Percentiles rank a stretch among this genome's conserved stretches.
Conservation (phyloP, 2,329 filamentous ascomycete genomes). For the Geosmithia flava region DNA sequence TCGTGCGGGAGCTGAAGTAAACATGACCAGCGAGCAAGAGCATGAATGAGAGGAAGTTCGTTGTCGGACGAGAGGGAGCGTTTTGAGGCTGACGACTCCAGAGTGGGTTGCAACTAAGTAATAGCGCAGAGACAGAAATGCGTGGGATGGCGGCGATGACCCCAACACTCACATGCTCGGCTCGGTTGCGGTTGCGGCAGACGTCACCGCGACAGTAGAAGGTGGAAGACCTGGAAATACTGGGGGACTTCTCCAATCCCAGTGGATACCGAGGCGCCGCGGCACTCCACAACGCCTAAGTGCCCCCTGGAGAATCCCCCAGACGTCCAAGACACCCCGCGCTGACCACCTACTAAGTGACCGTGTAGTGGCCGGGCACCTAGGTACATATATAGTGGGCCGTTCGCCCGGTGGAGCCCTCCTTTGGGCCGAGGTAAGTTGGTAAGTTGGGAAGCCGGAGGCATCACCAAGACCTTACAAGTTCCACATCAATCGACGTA, state of each 20-base stretch:
- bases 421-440: conserved; percentile 5
- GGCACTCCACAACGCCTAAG: background rate
- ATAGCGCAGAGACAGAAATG: background rate
- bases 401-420: conserved; percentile 1
- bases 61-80: background rate
- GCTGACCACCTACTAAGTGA: background rate
- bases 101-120: background rate
- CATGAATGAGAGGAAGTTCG: conserved; percentile 3
- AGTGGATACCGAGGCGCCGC: background rate
- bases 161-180: background rate
- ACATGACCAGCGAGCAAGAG: conserved; percentile 17
- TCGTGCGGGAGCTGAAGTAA: conserved; percentile 14
- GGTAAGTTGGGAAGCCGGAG: no score
- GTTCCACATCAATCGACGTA: background rate
- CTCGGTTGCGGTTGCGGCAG: background rate
- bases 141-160: background rate
- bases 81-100: conserved; percentile 1
- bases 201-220: background rate
- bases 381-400: background rate
- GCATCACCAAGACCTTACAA: background rate
- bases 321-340: background rate
- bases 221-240: background rate
- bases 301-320: background rate
- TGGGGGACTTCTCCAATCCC: background rate
- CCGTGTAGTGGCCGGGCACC: no score